These are phyloP conservation scores for Tolypocladium amazonense DNA, from an alignment of 2,329 filamentous ascomycete genomes.

Conservation along the genomic window DNA sequence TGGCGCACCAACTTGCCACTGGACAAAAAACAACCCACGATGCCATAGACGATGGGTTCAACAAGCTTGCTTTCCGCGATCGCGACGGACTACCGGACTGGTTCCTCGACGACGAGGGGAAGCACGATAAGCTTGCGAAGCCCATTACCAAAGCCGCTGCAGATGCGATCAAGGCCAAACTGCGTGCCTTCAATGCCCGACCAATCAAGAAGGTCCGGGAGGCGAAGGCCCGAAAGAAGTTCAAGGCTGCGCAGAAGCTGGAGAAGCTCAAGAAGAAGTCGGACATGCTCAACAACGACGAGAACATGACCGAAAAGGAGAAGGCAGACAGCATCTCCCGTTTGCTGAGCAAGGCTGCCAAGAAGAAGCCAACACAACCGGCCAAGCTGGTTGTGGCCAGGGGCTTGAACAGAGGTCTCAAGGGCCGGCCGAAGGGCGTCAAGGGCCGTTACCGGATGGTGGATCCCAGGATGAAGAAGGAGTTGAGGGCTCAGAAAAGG, in stretches of 20 bases:
- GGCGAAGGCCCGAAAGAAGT: constrained; percentile 92
- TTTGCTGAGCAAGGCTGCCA: constrained; percentile 69
- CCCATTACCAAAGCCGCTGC: constrained; percentile 90
- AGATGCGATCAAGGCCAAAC: constrained; percentile 86
- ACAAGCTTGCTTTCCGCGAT: constrained; percentile 85
- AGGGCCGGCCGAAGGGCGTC: constrained; percentile 78
- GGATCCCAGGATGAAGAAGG: constrained; percentile 92
- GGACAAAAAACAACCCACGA: constrained; percentile 73
- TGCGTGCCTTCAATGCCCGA: constrained; percentile 82
- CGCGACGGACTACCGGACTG: constrained; percentile 88
- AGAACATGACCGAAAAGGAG: constrained; percentile 90
- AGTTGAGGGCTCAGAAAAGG: constrained; percentile 79
- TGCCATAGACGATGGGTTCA: constrained; percentile 83
- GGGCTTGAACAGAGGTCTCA: constrained; percentile 74
- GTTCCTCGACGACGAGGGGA: constrained; percentile 89
- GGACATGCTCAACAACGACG: constrained; percentile 79
- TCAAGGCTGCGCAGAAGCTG: constrained; percentile 79
- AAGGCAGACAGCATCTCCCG: constrained; percentile 79
- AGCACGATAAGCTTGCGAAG: constrained; percentile 73
- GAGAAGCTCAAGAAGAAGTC: constrained; percentile 97
- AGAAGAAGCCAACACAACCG: constrained; percentile 75
- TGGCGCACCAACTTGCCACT: constrained; percentile 83
- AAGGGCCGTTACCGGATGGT: constrained; percentile 98
- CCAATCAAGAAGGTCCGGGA: constrained; percentile 99
- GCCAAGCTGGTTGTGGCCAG: constrained; percentile 84